These are phyloP conservation scores for Primulina tabacum DNA, from an alignment of 257 asterid species.

Conservation along the genomic window DNA sequence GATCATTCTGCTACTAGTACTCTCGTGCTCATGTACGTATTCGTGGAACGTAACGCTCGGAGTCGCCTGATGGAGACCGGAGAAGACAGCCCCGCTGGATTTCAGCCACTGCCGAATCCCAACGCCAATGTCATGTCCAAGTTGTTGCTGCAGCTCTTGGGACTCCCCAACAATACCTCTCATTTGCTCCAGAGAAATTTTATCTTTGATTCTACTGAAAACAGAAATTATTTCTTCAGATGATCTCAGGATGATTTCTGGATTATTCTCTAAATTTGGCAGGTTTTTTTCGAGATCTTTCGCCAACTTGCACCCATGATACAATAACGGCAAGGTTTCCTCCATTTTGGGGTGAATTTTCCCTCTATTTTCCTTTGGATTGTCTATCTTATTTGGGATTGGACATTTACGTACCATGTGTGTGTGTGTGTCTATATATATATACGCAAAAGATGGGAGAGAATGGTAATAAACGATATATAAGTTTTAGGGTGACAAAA, in stretches of 20 bases:
- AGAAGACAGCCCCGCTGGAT: not conserved
- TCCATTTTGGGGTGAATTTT: constrained; percentile 41
- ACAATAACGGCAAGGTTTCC: constrained; percentile 37
- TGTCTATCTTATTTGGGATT: not conserved
- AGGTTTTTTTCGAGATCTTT: constrained; percentile 51
- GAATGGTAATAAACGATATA: too few relatives aligned
- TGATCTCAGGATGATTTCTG: constrained; percentile 26
- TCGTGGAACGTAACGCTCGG: constrained; percentile 29
- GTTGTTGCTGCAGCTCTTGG: constrained; percentile 14
- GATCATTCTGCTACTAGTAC: constrained; percentile 3
- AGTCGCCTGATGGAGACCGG: constrained; percentile 22
- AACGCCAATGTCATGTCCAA: constrained; percentile 19
- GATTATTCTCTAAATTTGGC: constrained; percentile 38
- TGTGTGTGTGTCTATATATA: too few relatives aligned
- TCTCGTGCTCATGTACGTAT: constrained; percentile 1
- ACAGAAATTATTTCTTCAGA: constrained; percentile 57
- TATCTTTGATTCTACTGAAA: constrained; percentile 43
- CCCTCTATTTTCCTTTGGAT: too few relatives aligned
- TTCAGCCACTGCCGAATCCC: constrained; percentile 34
- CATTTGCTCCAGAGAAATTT: constrained; percentile 23
- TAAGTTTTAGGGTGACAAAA: too few relatives aligned
- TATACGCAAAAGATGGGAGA: not conserved
- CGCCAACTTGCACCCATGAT: constrained; percentile 55
- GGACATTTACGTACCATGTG: not conserved
- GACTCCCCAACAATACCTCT: not conserved